Conservation (phyloP, 768 basidiomycete species). For the Dacryopinax spathularia region DNA sequence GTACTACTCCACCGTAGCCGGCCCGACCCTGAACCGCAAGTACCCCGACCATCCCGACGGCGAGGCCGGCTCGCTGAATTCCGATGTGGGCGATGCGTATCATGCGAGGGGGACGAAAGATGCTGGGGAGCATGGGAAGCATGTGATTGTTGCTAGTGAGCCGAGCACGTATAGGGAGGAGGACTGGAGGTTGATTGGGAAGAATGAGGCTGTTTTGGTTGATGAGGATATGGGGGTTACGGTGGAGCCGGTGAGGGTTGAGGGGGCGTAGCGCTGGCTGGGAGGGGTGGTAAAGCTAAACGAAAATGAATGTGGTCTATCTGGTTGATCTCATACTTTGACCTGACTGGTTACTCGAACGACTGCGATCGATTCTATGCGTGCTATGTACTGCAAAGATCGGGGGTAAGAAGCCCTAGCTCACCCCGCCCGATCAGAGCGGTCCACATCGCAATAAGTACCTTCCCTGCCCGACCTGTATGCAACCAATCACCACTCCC, state of each 20-base stretch:
- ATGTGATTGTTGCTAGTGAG: conserved; percentile 26
- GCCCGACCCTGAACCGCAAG: conserved; percentile 24
- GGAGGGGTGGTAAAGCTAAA: too few species aligned
- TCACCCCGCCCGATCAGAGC: too few species aligned
- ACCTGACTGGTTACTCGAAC: too few species aligned
- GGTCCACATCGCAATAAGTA: too few species aligned
- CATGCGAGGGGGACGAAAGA: neutral
- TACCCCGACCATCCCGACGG: conserved; percentile 25
- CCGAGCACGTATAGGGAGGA: conserved; percentile 22
- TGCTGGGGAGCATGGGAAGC: conserved; percentile 22
- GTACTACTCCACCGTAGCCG: conserved; percentile 24
- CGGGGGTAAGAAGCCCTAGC: too few species aligned
- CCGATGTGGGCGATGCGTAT: conserved; percentile 7
- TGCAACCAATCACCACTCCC: too few species aligned
- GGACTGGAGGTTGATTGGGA: conserved; percentile 23
- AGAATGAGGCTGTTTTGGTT: conserved; percentile 21
- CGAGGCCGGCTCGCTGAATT: conserved; percentile 11
- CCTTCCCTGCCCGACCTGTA: too few species aligned
- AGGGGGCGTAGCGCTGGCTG: too few species aligned
- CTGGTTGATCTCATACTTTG: too few species aligned
- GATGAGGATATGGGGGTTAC: conserved; percentile 17
- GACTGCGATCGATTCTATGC: too few species aligned
- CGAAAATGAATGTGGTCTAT: too few species aligned
- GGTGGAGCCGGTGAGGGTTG: conserved; percentile 5
- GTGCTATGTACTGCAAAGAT: too few species aligned